Evolutionary conservation across 495 filamentous ascomycete species (phyloP), one percentile per base, ranked within the genome.

Genomic region (Poronia punctata): DNA sequence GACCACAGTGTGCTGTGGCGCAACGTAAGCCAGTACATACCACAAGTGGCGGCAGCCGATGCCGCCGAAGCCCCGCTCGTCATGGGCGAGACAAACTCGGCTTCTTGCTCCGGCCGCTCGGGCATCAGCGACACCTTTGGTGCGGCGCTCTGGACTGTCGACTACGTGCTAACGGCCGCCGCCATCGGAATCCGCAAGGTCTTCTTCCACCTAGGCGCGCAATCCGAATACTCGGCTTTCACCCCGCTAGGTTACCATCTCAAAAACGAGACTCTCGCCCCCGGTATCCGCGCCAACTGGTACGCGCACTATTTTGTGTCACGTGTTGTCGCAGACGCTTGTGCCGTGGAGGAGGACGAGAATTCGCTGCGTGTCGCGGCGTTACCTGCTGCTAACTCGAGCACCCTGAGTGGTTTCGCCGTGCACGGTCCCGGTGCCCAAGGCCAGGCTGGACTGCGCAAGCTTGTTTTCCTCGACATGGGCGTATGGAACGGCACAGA

Each of bases 11-110:
- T 40, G 23, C 48, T 58, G 1, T 58, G 54, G 54, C 40, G 38
- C 27, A 46, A 46, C 43, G 35, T 46, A 14, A 39, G 35, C 22
- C 43, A 46, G 29, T 46, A 39, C 30, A 27, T 33, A 2, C 43
- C 43, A 6, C 28, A 46, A 19, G 35, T 29, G 3, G 48, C 43
- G 0, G 56, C 56, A 0, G 61, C 63, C 0, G 49, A 57, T 11
- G 37, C 25, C 1, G 57, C 57, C 1, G 57, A 53, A 2, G 37
- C 43, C 9, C 49, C 48, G 2, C 53, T 65, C 3, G 54, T 65
- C 6, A 57, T 65, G 53, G 63, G 63, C 26, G 63, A 66, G 41
- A 66, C 63, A 0, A 60, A 62, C 37, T 60, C 56, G 14, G 59
- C 53, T 1, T 62, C 56, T 0, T 62, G 62, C 43, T 43, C 50